Conservation (phyloP, 2,329 filamentous ascomycete species). For the Penicillium sp. region DNA sequence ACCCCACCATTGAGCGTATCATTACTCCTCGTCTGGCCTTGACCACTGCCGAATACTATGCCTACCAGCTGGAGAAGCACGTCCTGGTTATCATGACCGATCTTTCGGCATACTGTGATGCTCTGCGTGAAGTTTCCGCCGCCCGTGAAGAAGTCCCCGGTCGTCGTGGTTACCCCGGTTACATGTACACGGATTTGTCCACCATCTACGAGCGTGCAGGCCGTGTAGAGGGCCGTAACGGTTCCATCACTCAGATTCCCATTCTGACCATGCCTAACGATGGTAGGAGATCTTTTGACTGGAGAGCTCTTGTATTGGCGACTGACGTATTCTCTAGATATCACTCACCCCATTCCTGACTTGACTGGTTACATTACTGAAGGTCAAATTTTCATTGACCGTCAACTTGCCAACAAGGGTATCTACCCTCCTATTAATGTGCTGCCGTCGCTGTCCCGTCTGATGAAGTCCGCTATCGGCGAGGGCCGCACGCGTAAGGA, state of each 20-base stretch:
- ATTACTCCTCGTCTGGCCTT: slow-evolving; percentile 97
- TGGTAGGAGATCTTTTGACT: slow-evolving; percentile 45
- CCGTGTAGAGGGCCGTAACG: slow-evolving; percentile 93
- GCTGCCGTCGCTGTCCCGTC: slow-evolving; percentile 90
- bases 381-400: slow-evolving; percentile 96
- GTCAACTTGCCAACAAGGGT: slow-evolving; percentile 89
- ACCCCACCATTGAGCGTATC: slow-evolving; percentile 99
- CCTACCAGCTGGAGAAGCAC: slow-evolving; percentile 99
- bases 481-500: slow-evolving; percentile 95
- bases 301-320: neutral
- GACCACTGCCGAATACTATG: slow-evolving; percentile 98
- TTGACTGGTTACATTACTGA: slow-evolving; percentile 70
- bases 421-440: slow-evolving; percentile 99
- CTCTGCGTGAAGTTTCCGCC: slow-evolving; percentile 95
- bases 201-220: slow-evolving; percentile 99
- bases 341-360: slow-evolving; percentile 98
- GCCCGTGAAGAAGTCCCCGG: slow-evolving; percentile 98
- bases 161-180: slow-evolving; percentile 98
- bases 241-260: slow-evolving; percentile 97
- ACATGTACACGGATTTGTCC: slow-evolving; percentile 99
- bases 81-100: slow-evolving; percentile 98
- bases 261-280: slow-evolving; percentile 99
- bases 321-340: slow-evolving; percentile 53
- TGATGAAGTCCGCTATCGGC: slow-evolving; percentile 99
- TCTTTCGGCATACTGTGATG: slow-evolving; percentile 96